A percentile compares a stretch with the other conserved stretches of the same genome.
Evolutionary conservation across 2,329 filamentous ascomycete species (phyloP).

Genomic region (Epichloe gansuensis): DNA sequence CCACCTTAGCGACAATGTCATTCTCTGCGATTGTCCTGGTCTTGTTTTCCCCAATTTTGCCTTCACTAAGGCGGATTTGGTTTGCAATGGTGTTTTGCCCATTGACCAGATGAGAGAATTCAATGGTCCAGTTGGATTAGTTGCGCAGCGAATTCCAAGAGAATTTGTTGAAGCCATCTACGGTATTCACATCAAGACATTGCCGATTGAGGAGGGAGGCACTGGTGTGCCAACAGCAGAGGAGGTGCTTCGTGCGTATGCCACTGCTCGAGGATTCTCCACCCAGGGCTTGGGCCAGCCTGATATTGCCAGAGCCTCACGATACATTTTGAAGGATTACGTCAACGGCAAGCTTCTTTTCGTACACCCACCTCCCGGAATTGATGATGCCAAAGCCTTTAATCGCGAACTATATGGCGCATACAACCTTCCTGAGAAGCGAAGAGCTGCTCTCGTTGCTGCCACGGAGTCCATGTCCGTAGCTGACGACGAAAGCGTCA

Average conservation of each 20-base stretch:
- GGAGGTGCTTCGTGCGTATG: constrained; percentile 78
- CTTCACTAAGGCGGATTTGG: constrained; percentile 88
- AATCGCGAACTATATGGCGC: constrained; percentile 83
- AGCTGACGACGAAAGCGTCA: constrained; percentile 16
- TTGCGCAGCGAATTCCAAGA: constrained; percentile 76
- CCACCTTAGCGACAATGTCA: constrained; percentile 75
- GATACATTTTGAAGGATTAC: constrained; percentile 90
- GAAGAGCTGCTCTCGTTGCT: constrained; percentile 50
- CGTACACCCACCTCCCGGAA: constrained; percentile 70
- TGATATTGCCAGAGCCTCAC: constrained; percentile 82
- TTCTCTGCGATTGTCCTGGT: constrained; percentile 96
- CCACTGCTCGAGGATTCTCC: constrained; percentile 76
- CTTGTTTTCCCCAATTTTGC: constrained; percentile 98
- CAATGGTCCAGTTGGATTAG: constrained; percentile 71
- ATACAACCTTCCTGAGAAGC: constrained; percentile 67
- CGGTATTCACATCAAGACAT: constrained; percentile 73
- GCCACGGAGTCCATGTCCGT: constrained; percentile 35
- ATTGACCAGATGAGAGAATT: constrained; percentile 95
- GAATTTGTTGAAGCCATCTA: constrained; percentile 85
- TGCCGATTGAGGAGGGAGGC: constrained; percentile 81
- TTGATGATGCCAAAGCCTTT: constrained; percentile 62
- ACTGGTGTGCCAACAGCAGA: constrained; percentile 74
- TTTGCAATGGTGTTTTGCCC: constrained; percentile 86
- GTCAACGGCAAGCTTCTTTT: constrained; percentile 91
- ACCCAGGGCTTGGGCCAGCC: constrained; percentile 83